Percentiles rank a stretch among this genome's conserved stretches.
These are phyloP conservation scores for Sphagnum magellanicum DNA, from an alignment of 228 moss, liverwort and hornwort species.

Conservation along the genomic window DNA sequence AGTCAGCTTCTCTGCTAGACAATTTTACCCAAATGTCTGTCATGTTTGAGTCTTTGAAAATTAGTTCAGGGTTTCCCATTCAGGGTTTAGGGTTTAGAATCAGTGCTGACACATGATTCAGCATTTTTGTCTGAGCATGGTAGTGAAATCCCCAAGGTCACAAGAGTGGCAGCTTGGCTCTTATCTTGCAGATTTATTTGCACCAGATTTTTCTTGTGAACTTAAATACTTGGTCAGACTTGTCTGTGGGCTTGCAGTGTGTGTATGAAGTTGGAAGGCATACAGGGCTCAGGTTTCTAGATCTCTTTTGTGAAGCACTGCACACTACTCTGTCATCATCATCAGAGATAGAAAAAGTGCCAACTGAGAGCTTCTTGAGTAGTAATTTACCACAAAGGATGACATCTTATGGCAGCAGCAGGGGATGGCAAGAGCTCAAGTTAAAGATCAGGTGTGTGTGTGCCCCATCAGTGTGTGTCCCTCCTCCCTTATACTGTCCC, in stretches of 20 bases:
- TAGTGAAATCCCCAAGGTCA: too few species aligned
- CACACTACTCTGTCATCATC: slow-evolving; percentile 10
- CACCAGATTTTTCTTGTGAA: background rate
- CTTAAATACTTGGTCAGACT: background rate
- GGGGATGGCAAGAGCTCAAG: slow-evolving; percentile 24
- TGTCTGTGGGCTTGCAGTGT: slow-evolving; percentile 47
- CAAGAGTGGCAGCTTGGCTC: too few species aligned
- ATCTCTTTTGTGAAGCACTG: slow-evolving; percentile 55
- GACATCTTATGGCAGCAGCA: slow-evolving; percentile 9
- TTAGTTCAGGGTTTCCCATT: background rate
- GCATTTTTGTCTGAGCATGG: background rate
- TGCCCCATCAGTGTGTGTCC: too few species aligned
- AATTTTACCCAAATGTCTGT: background rate
- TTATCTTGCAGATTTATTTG: too few species aligned
- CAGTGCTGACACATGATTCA: background rate
- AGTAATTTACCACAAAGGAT: slow-evolving; percentile 6
- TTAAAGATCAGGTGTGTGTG: slow-evolving; percentile 26
- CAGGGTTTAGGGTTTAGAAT: background rate
- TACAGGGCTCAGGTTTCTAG: slow-evolving; percentile 48
- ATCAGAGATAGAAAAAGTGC: slow-evolving; percentile 2
- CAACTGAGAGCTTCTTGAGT: background rate
- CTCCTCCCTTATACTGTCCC: too few species aligned
- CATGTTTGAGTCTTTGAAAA: background rate
- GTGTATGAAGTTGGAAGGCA: slow-evolving; percentile 59
- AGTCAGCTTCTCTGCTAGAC: background rate